Percentiles rank a stretch among this genome's conserved stretches.
Evolutionary conservation across 2,329 filamentous ascomycete genomes (phyloP).

Genomic region (Botrytis tulipae): DNA sequence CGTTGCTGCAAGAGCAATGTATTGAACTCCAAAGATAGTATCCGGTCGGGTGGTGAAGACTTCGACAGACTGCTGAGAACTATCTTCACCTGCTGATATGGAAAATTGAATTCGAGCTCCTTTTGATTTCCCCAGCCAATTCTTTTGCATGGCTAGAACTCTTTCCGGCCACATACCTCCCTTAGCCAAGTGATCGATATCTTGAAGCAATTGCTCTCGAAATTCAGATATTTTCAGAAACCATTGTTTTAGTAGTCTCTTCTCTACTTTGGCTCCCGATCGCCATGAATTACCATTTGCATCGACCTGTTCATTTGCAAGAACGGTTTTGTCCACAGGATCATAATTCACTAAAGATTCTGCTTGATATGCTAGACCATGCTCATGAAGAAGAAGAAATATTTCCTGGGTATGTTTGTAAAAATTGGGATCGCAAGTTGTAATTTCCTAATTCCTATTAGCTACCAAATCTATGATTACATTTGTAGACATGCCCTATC

Average conservation of each 20-base stretch:
- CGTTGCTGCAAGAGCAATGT: slow-evolving; percentile 71
- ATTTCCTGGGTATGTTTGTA: slow-evolving; percentile 88
- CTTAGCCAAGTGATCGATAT: slow-evolving; percentile 63
- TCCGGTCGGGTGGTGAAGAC: slow-evolving; percentile 85
- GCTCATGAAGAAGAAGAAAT: slow-evolving; percentile 73
- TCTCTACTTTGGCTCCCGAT: slow-evolving; percentile 80
- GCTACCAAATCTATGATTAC: slow-evolving; percentile 14
- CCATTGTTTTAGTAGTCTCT: slow-evolving; percentile 80
- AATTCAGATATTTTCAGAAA: slow-evolving; percentile 83
- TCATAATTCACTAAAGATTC: slow-evolving; percentile 89
- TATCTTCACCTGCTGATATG: slow-evolving; percentile 43
- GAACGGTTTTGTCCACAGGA: slow-evolving; percentile 81
- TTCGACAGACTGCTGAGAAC: slow-evolving; percentile 48
- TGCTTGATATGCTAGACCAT: slow-evolving; percentile 76
- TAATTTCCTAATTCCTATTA: slow-evolving; percentile 62
- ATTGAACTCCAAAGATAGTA: slow-evolving; percentile 84
- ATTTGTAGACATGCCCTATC: slow-evolving; percentile 59
- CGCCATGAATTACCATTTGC: slow-evolving; percentile 82
- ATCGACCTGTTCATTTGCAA: slow-evolving; percentile 94
- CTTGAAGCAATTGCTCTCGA: slow-evolving; percentile 68
- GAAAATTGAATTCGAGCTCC: slow-evolving; percentile 73
- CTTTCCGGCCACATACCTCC: slow-evolving; percentile 75
- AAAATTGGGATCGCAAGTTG: slow-evolving; percentile 79
- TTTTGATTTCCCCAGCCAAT: slow-evolving; percentile 81
- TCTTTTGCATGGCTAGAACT: slow-evolving; percentile 78